Evolutionary conservation across 495 filamentous ascomycete species (phyloP).

Genomic region (Trichoderma orchidacearum): DNA sequence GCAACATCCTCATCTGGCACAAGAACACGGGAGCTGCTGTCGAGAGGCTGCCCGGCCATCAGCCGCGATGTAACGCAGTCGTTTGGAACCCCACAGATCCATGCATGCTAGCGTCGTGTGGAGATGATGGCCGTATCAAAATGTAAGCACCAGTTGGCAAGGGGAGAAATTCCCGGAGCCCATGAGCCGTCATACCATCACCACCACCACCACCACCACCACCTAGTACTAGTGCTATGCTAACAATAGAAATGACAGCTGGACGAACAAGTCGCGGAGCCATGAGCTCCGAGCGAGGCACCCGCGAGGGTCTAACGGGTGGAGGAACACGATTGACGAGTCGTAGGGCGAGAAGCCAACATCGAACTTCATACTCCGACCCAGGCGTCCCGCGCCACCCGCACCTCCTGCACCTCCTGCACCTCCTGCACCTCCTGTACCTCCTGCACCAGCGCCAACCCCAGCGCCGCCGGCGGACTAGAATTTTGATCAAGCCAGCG

Average conservation of each 20-base stretch:
- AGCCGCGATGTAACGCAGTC: slow-evolving; percentile 72
- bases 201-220: no score
- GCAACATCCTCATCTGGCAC: slow-evolving; percentile 71
- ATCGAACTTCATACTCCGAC: not conserved
- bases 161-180: no score
- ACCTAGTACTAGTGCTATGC: not conserved
- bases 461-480: no score
- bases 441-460: no score
- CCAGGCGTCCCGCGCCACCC: not conserved
- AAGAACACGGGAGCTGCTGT: slow-evolving; percentile 65
- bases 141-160: slow-evolving; percentile 47
- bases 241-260: slow-evolving; percentile 7
- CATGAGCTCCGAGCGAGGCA: not conserved
- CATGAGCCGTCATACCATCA: no score
- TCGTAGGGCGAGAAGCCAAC: not conserved
- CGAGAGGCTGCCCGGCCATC: slow-evolving; percentile 62
- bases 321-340: not conserved
- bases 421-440: not conserved
- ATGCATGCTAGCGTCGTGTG: slow-evolving; percentile 79
- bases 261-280: slow-evolving; percentile 11
- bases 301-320: not conserved
- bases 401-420: not conserved
- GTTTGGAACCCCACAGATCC: slow-evolving; percentile 79
- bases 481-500: no score
- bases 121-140: slow-evolving; percentile 73